Evolutionary conservation across 78 protist species (phyloP).

Genomic region (Dictyostelium purpureum): DNA sequence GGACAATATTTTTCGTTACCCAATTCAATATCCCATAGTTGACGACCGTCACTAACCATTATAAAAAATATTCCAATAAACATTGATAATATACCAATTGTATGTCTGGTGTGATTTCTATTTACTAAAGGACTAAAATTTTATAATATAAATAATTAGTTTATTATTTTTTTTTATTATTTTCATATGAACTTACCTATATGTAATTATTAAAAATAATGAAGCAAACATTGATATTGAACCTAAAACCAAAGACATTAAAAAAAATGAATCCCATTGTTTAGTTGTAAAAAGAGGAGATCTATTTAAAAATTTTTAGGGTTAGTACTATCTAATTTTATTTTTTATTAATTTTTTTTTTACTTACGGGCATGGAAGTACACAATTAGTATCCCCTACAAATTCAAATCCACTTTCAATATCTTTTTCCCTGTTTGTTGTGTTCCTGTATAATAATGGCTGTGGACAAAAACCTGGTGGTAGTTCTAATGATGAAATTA

Average conservation of each 20-base stretch:
- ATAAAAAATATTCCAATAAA: neutral
- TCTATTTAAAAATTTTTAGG: too few relatives aligned
- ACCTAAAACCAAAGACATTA: neutral
- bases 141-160: too few relatives aligned
- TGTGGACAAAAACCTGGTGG: slow-evolving; percentile 28
- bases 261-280: neutral
- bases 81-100: neutral
- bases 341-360: too few relatives aligned
- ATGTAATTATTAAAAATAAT: neutral
- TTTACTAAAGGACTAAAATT: neutral
- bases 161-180: too few relatives aligned
- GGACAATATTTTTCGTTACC: neutral
- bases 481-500: too few relatives aligned
- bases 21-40: neutral
- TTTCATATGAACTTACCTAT: too few relatives aligned
- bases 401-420: slow-evolving; percentile 13
- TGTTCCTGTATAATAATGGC: slow-evolving; percentile 23
- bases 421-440: slow-evolving; percentile 22
- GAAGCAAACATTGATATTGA: neutral
- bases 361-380: slow-evolving; percentile 22
- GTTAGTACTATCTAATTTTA: too few relatives aligned
- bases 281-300: neutral
- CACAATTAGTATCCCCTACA: neutral
- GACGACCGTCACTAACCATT: neutral
- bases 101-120: neutral